phyloP scores from a whole-genome alignment of 192 early-diverging fungal species.

The Coemansia sp. region DNA sequence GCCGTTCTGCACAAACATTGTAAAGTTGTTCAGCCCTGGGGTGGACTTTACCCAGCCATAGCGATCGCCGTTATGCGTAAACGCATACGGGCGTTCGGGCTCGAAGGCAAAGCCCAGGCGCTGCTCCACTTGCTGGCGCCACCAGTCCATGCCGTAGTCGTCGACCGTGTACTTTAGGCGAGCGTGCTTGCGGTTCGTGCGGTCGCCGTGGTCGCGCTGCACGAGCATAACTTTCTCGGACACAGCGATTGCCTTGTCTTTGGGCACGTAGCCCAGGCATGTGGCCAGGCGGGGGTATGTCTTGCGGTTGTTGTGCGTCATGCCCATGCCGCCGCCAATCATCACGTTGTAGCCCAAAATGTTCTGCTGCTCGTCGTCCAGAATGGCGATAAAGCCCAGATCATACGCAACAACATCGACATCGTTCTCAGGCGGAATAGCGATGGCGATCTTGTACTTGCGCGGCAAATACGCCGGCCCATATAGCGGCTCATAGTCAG shows the following conservation, averaged over 20 bases:
- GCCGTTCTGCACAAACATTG: slow-evolving; percentile 91
- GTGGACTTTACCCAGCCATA: slow-evolving; percentile 77
- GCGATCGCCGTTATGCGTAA: slow-evolving; percentile 87
- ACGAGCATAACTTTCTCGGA: slow-evolving; percentile 88
- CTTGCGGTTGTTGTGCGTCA: slow-evolving; percentile 97
- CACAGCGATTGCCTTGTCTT: slow-evolving; percentile 76
- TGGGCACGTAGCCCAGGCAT: slow-evolving; percentile 76
- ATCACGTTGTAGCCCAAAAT: slow-evolving; percentile 92
- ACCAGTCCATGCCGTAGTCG: slow-evolving; percentile 90
- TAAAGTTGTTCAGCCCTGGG: slow-evolving; percentile 61
- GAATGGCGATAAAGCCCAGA: slow-evolving; percentile 89
- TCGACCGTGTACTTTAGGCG: slow-evolving; percentile 98
- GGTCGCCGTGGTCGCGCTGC: slow-evolving; percentile 94
- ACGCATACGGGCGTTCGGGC: slow-evolving; percentile 69
- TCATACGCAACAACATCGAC: slow-evolving; percentile 96
- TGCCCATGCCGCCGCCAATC: slow-evolving; percentile 97
- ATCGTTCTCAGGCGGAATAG: slow-evolving; percentile 95
- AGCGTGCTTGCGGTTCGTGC: slow-evolving; percentile 97
- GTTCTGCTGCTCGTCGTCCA: slow-evolving; percentile 64
- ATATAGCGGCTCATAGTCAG: slow-evolving; percentile 87
- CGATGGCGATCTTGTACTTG: slow-evolving; percentile 96
- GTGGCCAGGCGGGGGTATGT: slow-evolving; percentile 88
- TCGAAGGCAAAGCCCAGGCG: slow-evolving; percentile 76
- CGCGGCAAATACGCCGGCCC: slow-evolving; percentile 90
- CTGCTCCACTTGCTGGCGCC: slow-evolving; percentile 79